Conservation (phyloP, 164 flowering plant genomes). For the Vitis cinerea region DNA sequence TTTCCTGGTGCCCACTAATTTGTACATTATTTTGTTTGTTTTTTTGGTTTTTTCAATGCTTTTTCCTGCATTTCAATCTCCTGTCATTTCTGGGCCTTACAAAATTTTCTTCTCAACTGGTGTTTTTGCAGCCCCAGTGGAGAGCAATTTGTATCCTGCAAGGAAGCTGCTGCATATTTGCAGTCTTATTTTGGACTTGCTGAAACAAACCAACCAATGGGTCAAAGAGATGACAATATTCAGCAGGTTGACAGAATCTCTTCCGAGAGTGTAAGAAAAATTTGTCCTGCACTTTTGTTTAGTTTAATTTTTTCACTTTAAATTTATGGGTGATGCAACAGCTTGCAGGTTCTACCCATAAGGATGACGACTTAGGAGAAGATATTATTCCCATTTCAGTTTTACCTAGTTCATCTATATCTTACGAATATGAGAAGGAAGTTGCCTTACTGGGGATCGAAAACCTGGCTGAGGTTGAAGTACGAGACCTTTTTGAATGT, state of each 20-base stretch:
- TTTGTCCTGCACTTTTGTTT: background rate
- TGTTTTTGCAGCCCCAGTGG: slow-evolving; percentile 48
- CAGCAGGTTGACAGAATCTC: slow-evolving; percentile 13
- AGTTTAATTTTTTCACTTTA: background rate
- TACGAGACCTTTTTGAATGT: slow-evolving; percentile 69
- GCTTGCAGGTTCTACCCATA: slow-evolving; percentile 21
- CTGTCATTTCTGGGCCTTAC: background rate
- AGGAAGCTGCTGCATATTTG: slow-evolving; percentile 49
- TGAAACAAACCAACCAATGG: slow-evolving; percentile 12
- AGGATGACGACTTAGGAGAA: slow-evolving; percentile 14
- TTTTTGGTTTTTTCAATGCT: background rate
- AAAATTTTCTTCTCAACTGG: background rate
- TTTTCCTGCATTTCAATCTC: background rate
- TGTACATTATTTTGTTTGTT: no score
- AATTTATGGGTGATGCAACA: slow-evolving; percentile 18
- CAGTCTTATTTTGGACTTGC: slow-evolving; percentile 29
- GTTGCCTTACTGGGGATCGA: slow-evolving; percentile 32
- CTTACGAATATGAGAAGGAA: slow-evolving; percentile 22
- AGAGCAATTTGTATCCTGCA: slow-evolving; percentile 49
- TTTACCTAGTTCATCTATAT: slow-evolving; percentile 1
- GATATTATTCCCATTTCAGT: slow-evolving; percentile 10
- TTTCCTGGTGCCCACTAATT: no score
- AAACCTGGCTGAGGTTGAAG: slow-evolving; percentile 53
- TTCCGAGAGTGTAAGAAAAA: slow-evolving; percentile 33
- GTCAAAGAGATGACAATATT: slow-evolving; percentile 14